phyloP scores from a whole-genome alignment of 73 alveolate species.

The Paramecium primaurelia region DNA sequence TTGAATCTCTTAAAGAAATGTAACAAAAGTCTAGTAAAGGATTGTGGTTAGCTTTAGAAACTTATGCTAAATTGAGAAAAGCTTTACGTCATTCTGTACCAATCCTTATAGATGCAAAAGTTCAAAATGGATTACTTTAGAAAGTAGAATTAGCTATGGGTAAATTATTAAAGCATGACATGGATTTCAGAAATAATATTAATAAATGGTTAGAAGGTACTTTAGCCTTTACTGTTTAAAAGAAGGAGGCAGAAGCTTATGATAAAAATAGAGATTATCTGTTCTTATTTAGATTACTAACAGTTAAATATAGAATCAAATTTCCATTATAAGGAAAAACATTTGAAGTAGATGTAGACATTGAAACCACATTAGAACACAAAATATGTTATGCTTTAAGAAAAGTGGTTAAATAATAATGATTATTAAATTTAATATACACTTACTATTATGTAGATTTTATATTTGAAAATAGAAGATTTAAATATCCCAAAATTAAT shows the following conservation, averaged over 20 bases:
- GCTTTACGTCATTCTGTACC: conserved; percentile 10
- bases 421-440: background rate
- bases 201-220: conserved; percentile 63
- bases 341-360: conserved; percentile 55
- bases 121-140: background rate
- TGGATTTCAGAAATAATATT: conserved; percentile 49
- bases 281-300: conserved; percentile 52
- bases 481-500: no score
- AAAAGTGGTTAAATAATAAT: conserved; percentile 33
- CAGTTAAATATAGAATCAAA: conserved; percentile 58
- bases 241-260: conserved; percentile 38
- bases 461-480: background rate
- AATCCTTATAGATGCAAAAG: conserved; percentile 19
- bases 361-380: conserved; percentile 52
- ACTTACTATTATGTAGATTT: background rate
- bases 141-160: conserved; percentile 51
- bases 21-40: background rate
- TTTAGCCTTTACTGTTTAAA: conserved; percentile 28
- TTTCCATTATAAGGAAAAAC: conserved; percentile 58
- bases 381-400: conserved; percentile 58
- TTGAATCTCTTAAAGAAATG: conserved; percentile 3
- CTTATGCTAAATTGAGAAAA: conserved; percentile 19
- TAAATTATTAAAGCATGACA: conserved; percentile 25
- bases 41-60: background rate
- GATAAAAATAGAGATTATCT: conserved; percentile 52